phyloP scores from a whole-genome alignment of 495 filamentous ascomycete genomes.

The Aspergillus mulundensis region DNA sequence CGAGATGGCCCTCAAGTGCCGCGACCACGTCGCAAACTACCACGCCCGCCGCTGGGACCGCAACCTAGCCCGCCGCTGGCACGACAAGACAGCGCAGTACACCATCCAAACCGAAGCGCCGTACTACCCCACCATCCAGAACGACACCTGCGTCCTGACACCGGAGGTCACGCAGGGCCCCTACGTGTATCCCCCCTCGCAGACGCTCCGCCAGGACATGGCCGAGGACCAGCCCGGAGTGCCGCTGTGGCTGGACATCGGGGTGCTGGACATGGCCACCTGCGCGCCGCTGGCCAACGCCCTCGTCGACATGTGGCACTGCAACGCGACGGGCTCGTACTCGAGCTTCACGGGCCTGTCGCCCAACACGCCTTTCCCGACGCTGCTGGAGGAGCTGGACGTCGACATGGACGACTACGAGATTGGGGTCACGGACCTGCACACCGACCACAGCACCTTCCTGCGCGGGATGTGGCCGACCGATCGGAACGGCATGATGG shows the following conservation, averaged over 20 bases:
- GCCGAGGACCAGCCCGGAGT: conserved; percentile 52
- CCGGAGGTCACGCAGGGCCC: conserved; percentile 53
- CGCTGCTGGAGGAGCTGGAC: conserved; percentile 7
- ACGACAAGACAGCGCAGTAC: background rate
- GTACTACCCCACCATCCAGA: conserved; percentile 23
- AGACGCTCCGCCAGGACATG: conserved; percentile 53
- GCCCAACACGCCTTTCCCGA: conserved; percentile 22
- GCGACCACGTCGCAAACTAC: background rate
- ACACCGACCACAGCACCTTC: conserved; percentile 35
- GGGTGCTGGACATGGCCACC: conserved; percentile 53
- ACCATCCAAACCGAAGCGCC: conserved; percentile 16
- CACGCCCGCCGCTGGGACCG: background rate
- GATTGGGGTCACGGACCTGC: conserved; percentile 15
- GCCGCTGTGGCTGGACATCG: conserved; percentile 54
- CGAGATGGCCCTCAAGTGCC: background rate
- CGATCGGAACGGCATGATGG: conserved; percentile 42
- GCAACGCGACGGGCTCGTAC: conserved; percentile 31
- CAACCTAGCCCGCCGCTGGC: background rate
- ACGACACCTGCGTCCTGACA: conserved; percentile 40
- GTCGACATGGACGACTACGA: conserved; percentile 12
- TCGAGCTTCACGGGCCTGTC: conserved; percentile 34
- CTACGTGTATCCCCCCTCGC: conserved; percentile 27
- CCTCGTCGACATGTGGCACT: conserved; percentile 59
- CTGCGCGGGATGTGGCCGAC: conserved; percentile 49
- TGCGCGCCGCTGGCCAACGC: conserved; percentile 50